Evolutionary conservation across 2,329 filamentous ascomycete genomes (phyloP), one percentile per base, ranked within the genome.

Genomic region (Epichloe gansuensis): DNA sequence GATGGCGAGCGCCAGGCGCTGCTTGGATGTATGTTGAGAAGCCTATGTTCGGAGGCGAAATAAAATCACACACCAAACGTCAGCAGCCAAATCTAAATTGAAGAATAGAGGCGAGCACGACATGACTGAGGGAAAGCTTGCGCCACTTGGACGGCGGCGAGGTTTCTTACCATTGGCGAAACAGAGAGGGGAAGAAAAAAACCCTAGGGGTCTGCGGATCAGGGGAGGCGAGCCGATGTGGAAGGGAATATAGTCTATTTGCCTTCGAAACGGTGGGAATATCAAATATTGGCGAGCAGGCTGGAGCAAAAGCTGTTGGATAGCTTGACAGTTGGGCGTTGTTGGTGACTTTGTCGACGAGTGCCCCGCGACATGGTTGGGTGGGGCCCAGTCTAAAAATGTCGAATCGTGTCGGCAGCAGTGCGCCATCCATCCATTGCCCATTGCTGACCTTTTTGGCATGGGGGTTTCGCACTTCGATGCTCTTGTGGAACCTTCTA

Each of bases 1-100:
- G 70, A 98, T 91, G 62, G 93, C 89, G 67, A 98, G 88, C 69
- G 93, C 93, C 58, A 98, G 86, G 73, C 91, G 89, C 81, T 98
- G 81, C 69, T 81, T 80, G 54, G 78, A 73, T 51, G 75, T 73
- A 44, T 74, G 62, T 52, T 62, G 70, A 55, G 73, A 57, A 48
- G 64, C 61, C 64, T 66, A 43, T 28, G n/a, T n/a, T 12, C 12
- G 28, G 15, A 17, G 9, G 15, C 11, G 23, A 3, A 34, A 9
- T 4, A 35, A 38, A 15, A 4, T 31, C 31, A 11, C 31, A 31
- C 8, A 11, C 28, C 31, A 31, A 31, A 31, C 31, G 31, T 31
- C 9, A 31, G 31, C 9, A 31, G 31, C 31, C 31, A 31, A 31
- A 31, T 11, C 9, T 31, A 1, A 31, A 8, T 31, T 9, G 31